A percentile compares a stretch with the other conserved stretches of the same genome.
Evolutionary conservation across 2,329 filamentous ascomycete species (phyloP).

Genomic region (Cordyceps cateniannulata): DNA sequence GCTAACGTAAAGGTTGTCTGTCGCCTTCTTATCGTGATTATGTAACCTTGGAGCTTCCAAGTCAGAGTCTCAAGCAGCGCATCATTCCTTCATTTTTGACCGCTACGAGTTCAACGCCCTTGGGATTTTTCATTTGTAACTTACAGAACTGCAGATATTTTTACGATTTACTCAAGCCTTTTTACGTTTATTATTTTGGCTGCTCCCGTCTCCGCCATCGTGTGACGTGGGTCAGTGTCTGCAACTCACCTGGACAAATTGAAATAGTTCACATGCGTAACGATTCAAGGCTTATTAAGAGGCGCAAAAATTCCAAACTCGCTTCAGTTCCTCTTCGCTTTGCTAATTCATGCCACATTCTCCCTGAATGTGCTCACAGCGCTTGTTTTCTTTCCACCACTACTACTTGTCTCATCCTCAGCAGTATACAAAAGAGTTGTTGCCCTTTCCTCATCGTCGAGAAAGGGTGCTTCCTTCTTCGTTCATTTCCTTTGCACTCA

Average conservation of each 20-base stretch:
- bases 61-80: background rate
- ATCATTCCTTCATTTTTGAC: too few species aligned
- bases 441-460: background rate
- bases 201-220: too few species aligned
- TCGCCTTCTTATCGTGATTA: background rate
- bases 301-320: slow-evolving; percentile 1
- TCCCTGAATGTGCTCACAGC: slow-evolving; percentile 4
- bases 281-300: background rate
- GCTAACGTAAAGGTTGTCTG: background rate
- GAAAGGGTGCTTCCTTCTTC: slow-evolving; percentile 2
- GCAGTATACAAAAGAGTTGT: slow-evolving; percentile 1
- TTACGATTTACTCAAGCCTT: too few species aligned
- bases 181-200: too few species aligned
- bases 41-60: background rate
- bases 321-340: slow-evolving; percentile 6
- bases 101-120: too few species aligned
- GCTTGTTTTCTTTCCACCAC: slow-evolving; percentile 5
- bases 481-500: slow-evolving; percentile 9
- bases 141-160: too few species aligned
- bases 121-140: too few species aligned
- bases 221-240: background rate
- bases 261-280: too few species aligned
- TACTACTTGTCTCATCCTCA: slow-evolving; percentile 10
- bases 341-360: background rate
- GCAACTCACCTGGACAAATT: background rate